These are phyloP conservation scores for Nasturtium officinale DNA, from an alignment of 345 rosid genomes.

Conservation along the genomic window DNA sequence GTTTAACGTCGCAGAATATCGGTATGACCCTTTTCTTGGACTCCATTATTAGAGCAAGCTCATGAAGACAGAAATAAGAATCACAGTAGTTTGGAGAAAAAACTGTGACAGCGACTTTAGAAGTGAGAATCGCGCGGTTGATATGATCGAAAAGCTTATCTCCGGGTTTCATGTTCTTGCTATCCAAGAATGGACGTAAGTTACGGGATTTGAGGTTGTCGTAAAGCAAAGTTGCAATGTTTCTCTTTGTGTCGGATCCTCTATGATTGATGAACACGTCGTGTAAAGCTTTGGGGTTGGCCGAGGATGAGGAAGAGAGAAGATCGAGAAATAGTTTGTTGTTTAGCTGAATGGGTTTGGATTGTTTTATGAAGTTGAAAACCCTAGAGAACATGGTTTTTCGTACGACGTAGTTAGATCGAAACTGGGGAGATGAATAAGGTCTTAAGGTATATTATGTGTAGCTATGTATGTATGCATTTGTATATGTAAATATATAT, in stretches of 20 bases:
- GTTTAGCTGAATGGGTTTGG: conserved; percentile 28
- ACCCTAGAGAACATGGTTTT: conserved; percentile 42
- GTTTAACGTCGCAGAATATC: conserved; percentile 71
- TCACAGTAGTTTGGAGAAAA: conserved; percentile 67
- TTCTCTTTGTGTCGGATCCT: conserved; percentile 68
- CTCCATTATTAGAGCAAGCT: conserved; percentile 73
- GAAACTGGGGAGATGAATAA: conserved; percentile 18
- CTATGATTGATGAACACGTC: conserved; percentile 80
- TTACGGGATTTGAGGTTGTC: conserved; percentile 51
- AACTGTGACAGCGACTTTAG: conserved; percentile 61
- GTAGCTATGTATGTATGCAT: conserved; percentile 12
- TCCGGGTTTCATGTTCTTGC: conserved; percentile 77
- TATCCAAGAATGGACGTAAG: conserved; percentile 65
- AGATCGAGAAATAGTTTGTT: conserved; percentile 24
- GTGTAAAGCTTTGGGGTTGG: conserved; percentile 36
- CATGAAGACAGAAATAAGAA: conserved; percentile 70
- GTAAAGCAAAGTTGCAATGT: conserved; percentile 60
- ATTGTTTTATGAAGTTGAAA: conserved; percentile 40
- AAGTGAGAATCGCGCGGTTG: conserved; percentile 49
- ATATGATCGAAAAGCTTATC: conserved; percentile 71
- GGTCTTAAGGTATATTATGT: background rate
- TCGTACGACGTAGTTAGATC: conserved; percentile 11
- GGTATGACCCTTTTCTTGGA: conserved; percentile 67
- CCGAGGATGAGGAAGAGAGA: conserved; percentile 24
- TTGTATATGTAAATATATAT: conserved; percentile 16